Percentiles rank a stretch among this genome's conserved stretches.
These are phyloP conservation scores for Stenogyne calaminthoides DNA, from an alignment of 305 asterid genomes.

Conservation along the genomic window DNA sequence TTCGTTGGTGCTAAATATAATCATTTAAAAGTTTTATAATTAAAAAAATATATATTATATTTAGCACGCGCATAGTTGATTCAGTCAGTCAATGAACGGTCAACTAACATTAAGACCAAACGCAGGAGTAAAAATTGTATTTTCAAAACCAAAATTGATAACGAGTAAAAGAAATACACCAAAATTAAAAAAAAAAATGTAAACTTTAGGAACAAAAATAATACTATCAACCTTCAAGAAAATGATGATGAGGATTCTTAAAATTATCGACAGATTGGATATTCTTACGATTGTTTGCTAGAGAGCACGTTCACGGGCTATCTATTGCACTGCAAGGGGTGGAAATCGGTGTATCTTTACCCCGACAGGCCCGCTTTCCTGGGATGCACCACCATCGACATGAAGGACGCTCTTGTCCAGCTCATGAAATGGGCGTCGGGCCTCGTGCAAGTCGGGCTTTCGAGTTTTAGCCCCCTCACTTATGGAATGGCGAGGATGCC, in stretches of 20 bases:
- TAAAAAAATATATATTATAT: too few species aligned
- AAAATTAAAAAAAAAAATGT: too few species aligned
- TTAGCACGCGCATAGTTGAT: too few species aligned
- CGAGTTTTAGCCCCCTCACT: slow-evolving; percentile 63
- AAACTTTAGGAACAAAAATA: too few species aligned
- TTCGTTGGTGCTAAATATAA: too few species aligned
- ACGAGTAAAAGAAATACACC: too few species aligned
- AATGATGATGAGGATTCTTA: background rate
- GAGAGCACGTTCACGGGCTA: slow-evolving; percentile 82
- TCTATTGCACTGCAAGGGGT: slow-evolving; percentile 69
- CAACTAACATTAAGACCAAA: too few species aligned
- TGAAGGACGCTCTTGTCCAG: slow-evolving; percentile 77
- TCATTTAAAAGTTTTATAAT: too few species aligned
- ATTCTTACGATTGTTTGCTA: slow-evolving; percentile 63
- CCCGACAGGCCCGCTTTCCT: slow-evolving; percentile 77
- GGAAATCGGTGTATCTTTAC: slow-evolving; percentile 75
- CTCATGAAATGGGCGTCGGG: slow-evolving; percentile 91
- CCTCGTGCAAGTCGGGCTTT: slow-evolving; percentile 73
- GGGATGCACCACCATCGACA: slow-evolving; percentile 76
- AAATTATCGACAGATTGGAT: slow-evolving; percentile 58
- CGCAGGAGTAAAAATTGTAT: too few species aligned
- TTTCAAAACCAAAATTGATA: too few species aligned
- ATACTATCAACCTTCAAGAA: background rate
- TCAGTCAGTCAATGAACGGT: too few species aligned
- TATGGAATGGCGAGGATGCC: slow-evolving; percentile 71